phyloP scores from a whole-genome alignment of 1,139 yeast species.

The Saccharomyces hybrid region DNA sequence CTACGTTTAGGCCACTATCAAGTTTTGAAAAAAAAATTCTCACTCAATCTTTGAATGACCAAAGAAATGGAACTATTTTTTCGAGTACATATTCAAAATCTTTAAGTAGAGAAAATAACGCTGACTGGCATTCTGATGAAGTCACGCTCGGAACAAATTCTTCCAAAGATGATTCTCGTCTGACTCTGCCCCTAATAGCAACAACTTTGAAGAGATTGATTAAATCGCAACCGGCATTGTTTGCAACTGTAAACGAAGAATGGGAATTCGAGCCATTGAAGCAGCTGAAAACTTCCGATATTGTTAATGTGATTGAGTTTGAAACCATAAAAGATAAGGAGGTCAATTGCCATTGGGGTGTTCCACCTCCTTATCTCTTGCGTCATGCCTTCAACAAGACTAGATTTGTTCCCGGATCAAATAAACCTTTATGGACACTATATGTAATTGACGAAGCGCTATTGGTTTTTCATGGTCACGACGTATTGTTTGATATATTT shows the following conservation, averaged over 20 bases:
- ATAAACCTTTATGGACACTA: slow-evolving; percentile 25
- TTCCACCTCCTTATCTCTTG: slow-evolving; percentile 24
- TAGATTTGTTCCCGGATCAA: slow-evolving; percentile 18
- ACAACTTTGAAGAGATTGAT: slow-evolving; percentile 20
- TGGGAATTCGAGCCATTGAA: slow-evolving; percentile 19
- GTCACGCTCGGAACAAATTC: slow-evolving; percentile 18
- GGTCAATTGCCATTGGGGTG: slow-evolving; percentile 24
- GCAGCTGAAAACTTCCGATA: slow-evolving; percentile 19
- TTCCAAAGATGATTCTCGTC: slow-evolving; percentile 11
- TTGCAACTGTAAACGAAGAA: slow-evolving; percentile 20
- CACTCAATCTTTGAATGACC: slow-evolving; percentile 17
- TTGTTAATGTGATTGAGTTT: slow-evolving; percentile 21
- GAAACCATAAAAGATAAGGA: slow-evolving; percentile 22
- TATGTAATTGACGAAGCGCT: slow-evolving; percentile 23
- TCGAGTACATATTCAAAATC: not conserved
- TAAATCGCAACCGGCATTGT: slow-evolving; percentile 20
- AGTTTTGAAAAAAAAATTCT: slow-evolving; percentile 23
- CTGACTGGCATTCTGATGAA: slow-evolving; percentile 21
- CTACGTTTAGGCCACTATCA: slow-evolving; percentile 17
- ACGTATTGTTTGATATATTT: slow-evolving; percentile 26
- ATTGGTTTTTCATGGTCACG: slow-evolving; percentile 28
- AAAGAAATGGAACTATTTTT: slow-evolving; percentile 25
- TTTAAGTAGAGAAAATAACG: not conserved
- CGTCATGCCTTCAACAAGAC: slow-evolving; percentile 25
- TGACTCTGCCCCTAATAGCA: slow-evolving; percentile 15